Evolutionary conservation across 164 flowering plant genomes (phyloP).

Genomic region (Litsea cubeba): DNA sequence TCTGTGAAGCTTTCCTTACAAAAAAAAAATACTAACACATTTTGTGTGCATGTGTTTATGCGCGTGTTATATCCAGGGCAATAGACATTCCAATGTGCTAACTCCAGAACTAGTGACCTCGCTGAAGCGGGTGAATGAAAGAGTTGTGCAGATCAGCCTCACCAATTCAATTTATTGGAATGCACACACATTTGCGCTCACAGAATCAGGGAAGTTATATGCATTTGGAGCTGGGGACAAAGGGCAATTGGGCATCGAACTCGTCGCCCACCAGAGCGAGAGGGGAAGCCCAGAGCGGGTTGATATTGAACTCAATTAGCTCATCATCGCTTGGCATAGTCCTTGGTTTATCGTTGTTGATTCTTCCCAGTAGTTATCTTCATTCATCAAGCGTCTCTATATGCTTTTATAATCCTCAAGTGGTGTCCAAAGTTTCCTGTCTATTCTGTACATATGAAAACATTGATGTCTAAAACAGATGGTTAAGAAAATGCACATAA

Average conservation of each 20-base stretch:
- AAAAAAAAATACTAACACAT: neutral
- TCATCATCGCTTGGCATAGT: neutral
- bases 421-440: neutral
- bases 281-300: constrained; percentile 74
- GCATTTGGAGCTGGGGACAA: constrained; percentile 95
- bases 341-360: constrained; percentile 7
- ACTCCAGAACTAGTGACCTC: constrained; percentile 85
- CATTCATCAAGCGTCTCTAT: neutral
- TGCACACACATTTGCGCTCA: constrained; percentile 94
- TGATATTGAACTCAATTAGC: constrained; percentile 64
- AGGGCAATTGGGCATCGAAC: constrained; percentile 86
- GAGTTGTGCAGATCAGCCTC: constrained; percentile 89
- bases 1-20: neutral
- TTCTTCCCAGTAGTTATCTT: constrained; percentile 4
- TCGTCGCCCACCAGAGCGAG: constrained; percentile 54
- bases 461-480: neutral
- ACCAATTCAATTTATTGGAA: constrained; percentile 89
- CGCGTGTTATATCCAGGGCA: constrained; percentile 43
- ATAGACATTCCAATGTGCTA: constrained; percentile 60
- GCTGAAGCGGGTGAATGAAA: constrained; percentile 61
- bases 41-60: neutral
- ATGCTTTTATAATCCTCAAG: neutral
- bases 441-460: neutral
- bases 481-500: neutral
- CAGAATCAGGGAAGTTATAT: constrained; percentile 79